Evolutionary conservation across 805 yeast genomes (phyloP).

Genomic region (Yarrowia sp.): DNA sequence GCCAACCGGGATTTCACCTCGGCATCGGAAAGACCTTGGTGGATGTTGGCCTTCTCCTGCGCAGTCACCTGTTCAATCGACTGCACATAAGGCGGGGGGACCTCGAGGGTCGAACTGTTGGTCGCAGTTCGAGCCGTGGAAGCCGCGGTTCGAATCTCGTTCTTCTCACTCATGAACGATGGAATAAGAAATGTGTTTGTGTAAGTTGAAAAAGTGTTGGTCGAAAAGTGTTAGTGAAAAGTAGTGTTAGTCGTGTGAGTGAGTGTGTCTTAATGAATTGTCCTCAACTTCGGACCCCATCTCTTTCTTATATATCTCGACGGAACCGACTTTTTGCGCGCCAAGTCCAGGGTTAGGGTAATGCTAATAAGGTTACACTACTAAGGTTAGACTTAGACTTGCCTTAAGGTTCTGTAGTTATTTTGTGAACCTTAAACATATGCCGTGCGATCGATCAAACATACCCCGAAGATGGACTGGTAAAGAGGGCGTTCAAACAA

Average conservation of each 20-base stretch:
- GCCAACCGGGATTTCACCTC: constrained; percentile 49
- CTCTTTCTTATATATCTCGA: too few relatives aligned
- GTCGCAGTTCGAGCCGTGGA: constrained; percentile 1
- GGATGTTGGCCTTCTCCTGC: constrained; percentile 53
- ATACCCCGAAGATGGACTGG: too few relatives aligned
- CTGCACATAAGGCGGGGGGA: constrained; percentile 44
- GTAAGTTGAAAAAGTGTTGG: background rate
- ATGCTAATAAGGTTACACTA: background rate
- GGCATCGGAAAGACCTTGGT: constrained; percentile 57
- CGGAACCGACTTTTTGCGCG: too few relatives aligned
- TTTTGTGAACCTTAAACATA: too few relatives aligned
- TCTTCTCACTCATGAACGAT: constrained; percentile 9
- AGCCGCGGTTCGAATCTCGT: background rate
- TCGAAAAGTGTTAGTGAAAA: too few relatives aligned
- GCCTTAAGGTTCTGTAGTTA: background rate
- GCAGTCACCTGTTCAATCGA: constrained; percentile 52
- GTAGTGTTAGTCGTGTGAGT: too few relatives aligned
- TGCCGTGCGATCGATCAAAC: too few relatives aligned
- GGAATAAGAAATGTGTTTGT: background rate
- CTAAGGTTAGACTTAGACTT: background rate
- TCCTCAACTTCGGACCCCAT: too few relatives aligned
- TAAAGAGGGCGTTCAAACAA: too few relatives aligned
- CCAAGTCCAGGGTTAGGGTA: constrained; percentile 20
- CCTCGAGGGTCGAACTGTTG: background rate
- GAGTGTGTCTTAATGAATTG: too few relatives aligned